phyloP scores from a whole-genome alignment of 805 yeast species.

The Torulaspora maleeae region DNA sequence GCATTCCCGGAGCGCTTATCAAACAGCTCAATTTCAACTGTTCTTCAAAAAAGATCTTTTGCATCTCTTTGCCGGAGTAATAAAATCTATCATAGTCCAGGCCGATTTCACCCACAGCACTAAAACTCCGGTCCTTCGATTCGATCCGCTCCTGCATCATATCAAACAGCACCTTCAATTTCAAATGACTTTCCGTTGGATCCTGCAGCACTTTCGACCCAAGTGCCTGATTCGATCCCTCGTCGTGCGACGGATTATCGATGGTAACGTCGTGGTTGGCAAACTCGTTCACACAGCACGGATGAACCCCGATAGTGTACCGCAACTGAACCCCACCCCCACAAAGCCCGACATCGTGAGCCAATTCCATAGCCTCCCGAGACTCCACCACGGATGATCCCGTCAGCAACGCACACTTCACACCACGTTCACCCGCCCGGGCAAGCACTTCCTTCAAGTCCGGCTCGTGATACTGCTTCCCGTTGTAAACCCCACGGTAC shows the following conservation, averaged over 20 bases:
- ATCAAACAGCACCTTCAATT: conserved; percentile 40
- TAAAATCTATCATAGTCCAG: conserved; percentile 88
- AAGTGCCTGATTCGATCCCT: conserved; percentile 15
- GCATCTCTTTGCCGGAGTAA: conserved; percentile 65
- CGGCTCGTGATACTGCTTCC: conserved; percentile 56
- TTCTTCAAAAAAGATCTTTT: conserved; percentile 57
- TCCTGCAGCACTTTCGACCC: conserved; percentile 12
- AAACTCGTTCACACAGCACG: conserved; percentile 72
- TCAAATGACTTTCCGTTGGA: conserved; percentile 9
- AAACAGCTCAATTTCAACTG: conserved; percentile 59
- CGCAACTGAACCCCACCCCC: conserved; percentile 34
- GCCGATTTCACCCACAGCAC: conserved; percentile 94
- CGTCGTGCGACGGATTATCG: conserved; percentile 28
- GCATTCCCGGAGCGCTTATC: conserved; percentile 50
- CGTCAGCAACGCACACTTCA: conserved; percentile 68
- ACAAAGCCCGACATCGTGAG: conserved; percentile 38
- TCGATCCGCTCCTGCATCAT: conserved; percentile 51
- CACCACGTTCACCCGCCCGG: conserved; percentile 64
- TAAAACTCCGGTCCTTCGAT: conserved; percentile 47
- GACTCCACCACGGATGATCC: conserved; percentile 77
- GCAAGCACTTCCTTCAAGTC: conserved; percentile 63
- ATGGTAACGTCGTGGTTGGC: conserved; percentile 27
- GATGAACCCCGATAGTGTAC: conserved; percentile 92
- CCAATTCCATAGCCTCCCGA: conserved; percentile 52
- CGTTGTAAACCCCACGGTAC: conserved; percentile 79